phyloP scores from a whole-genome alignment of 352 stramenopile species.

The Pythium aquatile region DNA sequence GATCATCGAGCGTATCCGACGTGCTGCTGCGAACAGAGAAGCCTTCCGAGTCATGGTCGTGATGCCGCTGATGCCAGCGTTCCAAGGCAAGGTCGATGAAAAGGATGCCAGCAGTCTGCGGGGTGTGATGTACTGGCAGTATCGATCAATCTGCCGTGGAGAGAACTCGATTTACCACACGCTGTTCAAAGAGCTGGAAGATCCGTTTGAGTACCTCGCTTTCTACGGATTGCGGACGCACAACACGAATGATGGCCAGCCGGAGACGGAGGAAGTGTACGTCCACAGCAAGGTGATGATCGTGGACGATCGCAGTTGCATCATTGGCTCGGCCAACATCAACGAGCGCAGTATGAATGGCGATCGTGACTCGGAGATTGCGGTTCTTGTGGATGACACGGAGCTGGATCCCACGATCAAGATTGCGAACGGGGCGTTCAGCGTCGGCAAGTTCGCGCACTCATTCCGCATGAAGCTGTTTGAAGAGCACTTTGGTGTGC shows the following conservation, averaged over 20 bases:
- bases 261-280: constrained; percentile 79
- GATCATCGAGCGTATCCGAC: constrained; percentile 70
- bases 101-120: constrained; percentile 80
- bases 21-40: constrained; percentile 78
- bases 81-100: constrained; percentile 74
- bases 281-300: constrained; percentile 93
- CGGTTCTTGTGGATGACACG: constrained; percentile 79
- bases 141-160: constrained; percentile 79
- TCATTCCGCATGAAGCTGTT: constrained; percentile 89
- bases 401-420: constrained; percentile 58
- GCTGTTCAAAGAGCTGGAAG: constrained; percentile 72
- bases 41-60: constrained; percentile 84
- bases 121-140: constrained; percentile 88
- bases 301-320: constrained; percentile 73
- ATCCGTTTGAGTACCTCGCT: constrained; percentile 87
- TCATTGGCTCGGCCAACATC: constrained; percentile 87
- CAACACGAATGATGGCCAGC: constrained; percentile 34
- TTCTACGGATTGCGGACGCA: constrained; percentile 83
- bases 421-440: constrained; percentile 43
- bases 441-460: constrained; percentile 77
- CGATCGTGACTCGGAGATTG: constrained; percentile 86
- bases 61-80: constrained; percentile 81
- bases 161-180: constrained; percentile 82
- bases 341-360: constrained; percentile 88
- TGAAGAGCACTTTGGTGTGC: constrained; percentile 78